Evolutionary conservation across 768 basidiomycete species (phyloP).

Genomic region (Calocybe gangraenosa): DNA sequence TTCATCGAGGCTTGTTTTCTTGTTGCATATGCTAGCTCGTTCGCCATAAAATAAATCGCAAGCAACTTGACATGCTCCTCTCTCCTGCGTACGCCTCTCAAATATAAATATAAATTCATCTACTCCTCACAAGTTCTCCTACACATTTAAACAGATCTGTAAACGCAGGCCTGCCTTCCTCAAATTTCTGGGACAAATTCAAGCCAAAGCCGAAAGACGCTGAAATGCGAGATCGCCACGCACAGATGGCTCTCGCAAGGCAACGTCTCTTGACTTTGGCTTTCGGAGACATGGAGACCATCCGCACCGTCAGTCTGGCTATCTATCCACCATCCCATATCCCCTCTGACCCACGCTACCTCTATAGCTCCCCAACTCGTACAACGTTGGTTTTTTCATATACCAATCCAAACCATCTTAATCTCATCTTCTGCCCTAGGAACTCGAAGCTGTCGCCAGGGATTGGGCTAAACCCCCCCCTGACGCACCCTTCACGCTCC

Average conservation of each 20-base stretch:
- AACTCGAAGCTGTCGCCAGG: conserved; percentile 73
- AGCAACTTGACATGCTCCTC: conserved; percentile 64
- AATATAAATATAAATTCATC: too few species aligned
- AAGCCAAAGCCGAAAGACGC: conserved; percentile 68
- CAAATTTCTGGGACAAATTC: conserved; percentile 63
- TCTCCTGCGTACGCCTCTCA: conserved; percentile 71
- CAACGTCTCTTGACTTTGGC: conserved; percentile 78
- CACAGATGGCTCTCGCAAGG: conserved; percentile 65
- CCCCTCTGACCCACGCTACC: conserved; percentile 11
- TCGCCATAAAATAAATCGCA: conserved; percentile 19
- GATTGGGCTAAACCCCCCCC: conserved; percentile 88
- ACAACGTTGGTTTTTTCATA: conserved; percentile 43
- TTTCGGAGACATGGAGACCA: conserved; percentile 83
- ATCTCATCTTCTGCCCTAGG: conserved; percentile 37
- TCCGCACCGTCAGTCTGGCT: conserved; percentile 53
- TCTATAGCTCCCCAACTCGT: conserved; percentile 63
- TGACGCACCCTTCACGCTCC: conserved; percentile 68
- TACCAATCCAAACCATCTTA: not conserved
- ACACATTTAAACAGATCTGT: conserved; percentile 52
- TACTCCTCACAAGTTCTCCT: too few species aligned
- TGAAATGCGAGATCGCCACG: conserved; percentile 49
- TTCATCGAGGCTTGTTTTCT: conserved; percentile 40
- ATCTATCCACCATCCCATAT: conserved; percentile 8
- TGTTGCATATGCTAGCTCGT: conserved; percentile 21
- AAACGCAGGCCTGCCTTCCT: conserved; percentile 54